Evolutionary conservation across 495 filamentous ascomycete species (phyloP).

Genomic region (Chlorociboria aeruginascens): DNA sequence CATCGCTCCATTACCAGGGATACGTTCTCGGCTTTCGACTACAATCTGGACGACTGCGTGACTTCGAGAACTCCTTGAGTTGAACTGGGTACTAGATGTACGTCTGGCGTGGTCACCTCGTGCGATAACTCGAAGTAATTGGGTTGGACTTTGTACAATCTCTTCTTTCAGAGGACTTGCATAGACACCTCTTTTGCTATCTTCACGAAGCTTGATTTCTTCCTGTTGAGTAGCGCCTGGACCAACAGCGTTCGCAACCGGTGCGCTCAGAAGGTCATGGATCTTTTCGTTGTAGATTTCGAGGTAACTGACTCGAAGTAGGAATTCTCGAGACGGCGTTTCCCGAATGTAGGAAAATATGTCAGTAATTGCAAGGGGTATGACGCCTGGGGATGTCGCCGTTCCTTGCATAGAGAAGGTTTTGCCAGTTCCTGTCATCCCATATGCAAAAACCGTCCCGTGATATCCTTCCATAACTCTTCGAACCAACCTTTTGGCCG

Average conservation of each 20-base stretch:
- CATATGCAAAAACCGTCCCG: constrained; percentile 96
- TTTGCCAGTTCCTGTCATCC: constrained; percentile 98
- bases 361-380: constrained; percentile 92
- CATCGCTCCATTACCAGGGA: constrained; percentile 38
- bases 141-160: constrained; percentile 95
- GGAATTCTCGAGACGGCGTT: constrained; percentile 86
- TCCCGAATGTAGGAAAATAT: constrained; percentile 98
- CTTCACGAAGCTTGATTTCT: constrained; percentile 93
- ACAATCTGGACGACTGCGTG: constrained; percentile 98
- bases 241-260: constrained; percentile 37
- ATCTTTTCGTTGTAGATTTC: constrained; percentile 99
- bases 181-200: constrained; percentile 92
- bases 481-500: constrained; percentile 85
- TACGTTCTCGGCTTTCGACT: constrained; percentile 87
- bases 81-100: constrained; percentile 91
- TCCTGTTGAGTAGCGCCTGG: constrained; percentile 43
- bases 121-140: constrained; percentile 89
- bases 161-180: constrained; percentile 94
- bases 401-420: constrained; percentile 99
- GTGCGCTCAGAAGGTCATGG: constrained; percentile 77
- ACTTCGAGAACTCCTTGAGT: constrained; percentile 88
- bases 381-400: constrained; percentile 91
- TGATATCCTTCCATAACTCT: constrained; percentile 99
- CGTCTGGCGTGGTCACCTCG: constrained; percentile 82
- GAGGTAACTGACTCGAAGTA: constrained; percentile 92